A percentile compares a stretch with the other conserved stretches of the same genome.
These are phyloP conservation scores for Dryas alaskensis DNA, from an alignment of 306 rosid genomes.

Conservation along the genomic window DNA sequence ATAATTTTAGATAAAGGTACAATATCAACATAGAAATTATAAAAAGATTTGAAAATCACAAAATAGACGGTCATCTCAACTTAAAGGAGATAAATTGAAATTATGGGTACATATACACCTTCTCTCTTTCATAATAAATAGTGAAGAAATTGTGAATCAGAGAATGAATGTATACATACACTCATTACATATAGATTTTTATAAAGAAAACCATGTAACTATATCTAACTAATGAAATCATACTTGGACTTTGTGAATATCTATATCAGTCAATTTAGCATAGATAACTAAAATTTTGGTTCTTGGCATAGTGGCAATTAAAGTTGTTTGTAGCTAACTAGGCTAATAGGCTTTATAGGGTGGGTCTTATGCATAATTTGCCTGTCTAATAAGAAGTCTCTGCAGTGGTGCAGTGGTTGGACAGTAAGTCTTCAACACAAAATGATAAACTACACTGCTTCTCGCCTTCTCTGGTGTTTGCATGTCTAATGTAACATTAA, in stretches of 20 bases:
- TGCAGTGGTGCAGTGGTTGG: background rate
- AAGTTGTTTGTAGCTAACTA: no score
- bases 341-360: background rate
- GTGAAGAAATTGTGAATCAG: no score
- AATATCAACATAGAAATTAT: no score
- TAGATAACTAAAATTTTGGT: background rate
- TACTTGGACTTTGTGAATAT: background rate
- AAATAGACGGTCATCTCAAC: no score
- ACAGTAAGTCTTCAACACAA: background rate
- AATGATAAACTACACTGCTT: background rate
- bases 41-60: no score
- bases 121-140: no score
- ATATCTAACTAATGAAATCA: background rate
- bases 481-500: background rate
- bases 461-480: background rate
- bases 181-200: no score
- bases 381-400: background rate
- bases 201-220: conserved; percentile 2
- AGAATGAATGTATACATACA: no score
- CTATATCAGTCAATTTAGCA: background rate
- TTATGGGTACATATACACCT: no score
- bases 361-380: background rate
- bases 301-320: no score
- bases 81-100: no score
- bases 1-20: no score